phyloP scores from a whole-genome alignment of 1,284 basidiomycete species.

The Stygiomarasmius scandens region DNA sequence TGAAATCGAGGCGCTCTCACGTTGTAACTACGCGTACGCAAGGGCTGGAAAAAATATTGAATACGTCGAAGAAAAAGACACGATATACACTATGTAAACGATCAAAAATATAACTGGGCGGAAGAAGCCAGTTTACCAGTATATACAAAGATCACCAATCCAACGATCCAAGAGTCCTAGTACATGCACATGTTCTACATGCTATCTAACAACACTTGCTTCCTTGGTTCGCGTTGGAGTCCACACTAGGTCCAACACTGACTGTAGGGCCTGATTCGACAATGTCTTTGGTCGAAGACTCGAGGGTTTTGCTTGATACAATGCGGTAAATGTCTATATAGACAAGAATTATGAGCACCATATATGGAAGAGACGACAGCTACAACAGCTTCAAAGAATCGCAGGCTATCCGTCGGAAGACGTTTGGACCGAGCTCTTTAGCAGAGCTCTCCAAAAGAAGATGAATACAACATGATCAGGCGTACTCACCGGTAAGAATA shows the following conservation, averaged over 20 bases:
- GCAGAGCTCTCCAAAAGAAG: constrained; percentile 2
- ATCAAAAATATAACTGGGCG: neutral
- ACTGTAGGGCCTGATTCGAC: constrained; percentile 61
- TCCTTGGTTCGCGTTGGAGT: constrained; percentile 40
- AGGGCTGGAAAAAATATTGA: too few species aligned
- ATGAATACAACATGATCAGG: constrained; percentile 4
- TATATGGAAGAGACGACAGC: neutral
- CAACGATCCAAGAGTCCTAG: neutral
- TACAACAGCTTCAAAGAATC: neutral
- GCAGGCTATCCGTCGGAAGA: neutral
- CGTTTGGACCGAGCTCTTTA: neutral
- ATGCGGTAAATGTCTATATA: constrained; percentile 97
- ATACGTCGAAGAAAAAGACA: neutral
- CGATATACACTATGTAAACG: neutral
- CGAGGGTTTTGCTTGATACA: constrained; percentile 84
- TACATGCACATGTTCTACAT: constrained; percentile 5
- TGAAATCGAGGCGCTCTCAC: too few species aligned
- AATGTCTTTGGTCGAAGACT: constrained; percentile 65
- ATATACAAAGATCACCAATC: constrained; percentile 3
- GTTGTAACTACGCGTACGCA: too few species aligned
- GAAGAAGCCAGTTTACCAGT: neutral
- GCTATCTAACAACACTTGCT: constrained; percentile 44
- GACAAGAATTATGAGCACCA: constrained; percentile 2
- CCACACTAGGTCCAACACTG: constrained; percentile 64
- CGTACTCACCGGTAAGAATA: constrained; percentile 84